Evolutionary conservation across 2,329 filamentous ascomycete genomes (phyloP).

Genomic region (Ceratocystis alfenasii): DNA sequence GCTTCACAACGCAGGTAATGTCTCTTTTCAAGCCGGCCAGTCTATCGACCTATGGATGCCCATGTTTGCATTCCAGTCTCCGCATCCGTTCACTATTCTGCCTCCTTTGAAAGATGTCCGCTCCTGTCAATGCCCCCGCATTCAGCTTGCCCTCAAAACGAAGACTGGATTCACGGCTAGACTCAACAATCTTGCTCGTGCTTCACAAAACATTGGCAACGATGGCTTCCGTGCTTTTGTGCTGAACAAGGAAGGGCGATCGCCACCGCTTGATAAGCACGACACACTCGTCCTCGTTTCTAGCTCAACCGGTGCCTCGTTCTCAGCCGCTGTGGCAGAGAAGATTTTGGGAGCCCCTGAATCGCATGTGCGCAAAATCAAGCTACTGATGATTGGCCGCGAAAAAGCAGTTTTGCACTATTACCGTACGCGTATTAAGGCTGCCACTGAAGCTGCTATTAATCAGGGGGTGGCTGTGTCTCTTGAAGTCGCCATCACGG

Average conservation of each 20-base stretch:
- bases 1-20: constrained; percentile 45
- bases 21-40: constrained; percentile 46
- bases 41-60: constrained; percentile 52
- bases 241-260: constrained; percentile 44
- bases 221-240: constrained; percentile 37
- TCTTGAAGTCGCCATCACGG: constrained; percentile 16
- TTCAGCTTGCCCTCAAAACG: constrained; percentile 47
- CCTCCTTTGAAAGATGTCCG: constrained; percentile 39
- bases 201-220: constrained; percentile 28
- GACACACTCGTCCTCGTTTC: constrained; percentile 50
- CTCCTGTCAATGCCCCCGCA: constrained; percentile 45
- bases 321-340: constrained; percentile 47
- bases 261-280: constrained; percentile 45
- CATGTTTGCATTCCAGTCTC: constrained; percentile 40
- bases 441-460: constrained; percentile 35
- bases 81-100: constrained; percentile 51
- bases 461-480: constrained; percentile 24
- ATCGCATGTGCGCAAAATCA: constrained; percentile 26
- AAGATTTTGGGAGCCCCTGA: constrained; percentile 33
- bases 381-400: constrained; percentile 42
- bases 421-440: constrained; percentile 34
- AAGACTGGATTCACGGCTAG: constrained; percentile 47
- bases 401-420: constrained; percentile 40
- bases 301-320: constrained; percentile 51
- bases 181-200: constrained; percentile 37